These are phyloP conservation scores for Rhypophila decipiens DNA, from an alignment of 495 filamentous ascomycete species.

Conservation along the genomic window DNA sequence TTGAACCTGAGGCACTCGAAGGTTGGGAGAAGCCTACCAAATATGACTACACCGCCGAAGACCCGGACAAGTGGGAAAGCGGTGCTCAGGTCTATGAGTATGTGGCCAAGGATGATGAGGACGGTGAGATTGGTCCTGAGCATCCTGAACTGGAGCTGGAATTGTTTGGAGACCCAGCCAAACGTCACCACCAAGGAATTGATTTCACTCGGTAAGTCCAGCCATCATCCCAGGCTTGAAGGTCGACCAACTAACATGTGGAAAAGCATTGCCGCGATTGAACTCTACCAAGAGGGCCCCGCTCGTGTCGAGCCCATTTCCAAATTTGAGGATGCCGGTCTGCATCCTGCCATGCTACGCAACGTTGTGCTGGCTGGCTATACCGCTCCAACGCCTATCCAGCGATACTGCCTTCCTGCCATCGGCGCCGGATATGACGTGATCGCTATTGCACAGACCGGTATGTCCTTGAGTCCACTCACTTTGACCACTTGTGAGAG, in stretches of 20 bases:
- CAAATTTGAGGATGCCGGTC: constrained; percentile 66
- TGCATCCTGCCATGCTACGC: constrained; percentile 76
- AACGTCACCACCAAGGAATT: constrained; percentile 31
- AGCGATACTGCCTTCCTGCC: constrained; percentile 74
- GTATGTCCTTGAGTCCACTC: constrained; percentile 41
- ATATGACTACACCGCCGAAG: constrained; percentile 38
- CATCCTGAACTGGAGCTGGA: constrained; percentile 59
- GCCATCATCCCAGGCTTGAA: neutral
- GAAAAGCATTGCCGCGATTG: constrained; percentile 47
- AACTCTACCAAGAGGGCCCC: constrained; percentile 54
- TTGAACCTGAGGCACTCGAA: constrained; percentile 5
- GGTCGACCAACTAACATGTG: constrained; percentile 10
- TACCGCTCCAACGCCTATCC: constrained; percentile 71
- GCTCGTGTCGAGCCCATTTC: constrained; percentile 46
- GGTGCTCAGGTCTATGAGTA: constrained; percentile 71
- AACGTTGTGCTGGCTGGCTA: constrained; percentile 67
- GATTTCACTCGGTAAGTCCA: constrained; percentile 42
- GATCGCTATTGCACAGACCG: constrained; percentile 86
- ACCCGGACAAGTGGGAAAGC: constrained; percentile 24
- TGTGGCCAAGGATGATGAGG: constrained; percentile 76
- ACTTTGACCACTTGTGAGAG: neutral
- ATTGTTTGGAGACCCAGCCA: constrained; percentile 55
- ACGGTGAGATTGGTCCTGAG: constrained; percentile 74
- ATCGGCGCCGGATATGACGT: constrained; percentile 68
- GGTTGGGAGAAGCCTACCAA: constrained; percentile 49